Evolutionary conservation across 2,329 filamentous ascomycete species (phyloP).

Genomic region (Aspergillus flavus): DNA sequence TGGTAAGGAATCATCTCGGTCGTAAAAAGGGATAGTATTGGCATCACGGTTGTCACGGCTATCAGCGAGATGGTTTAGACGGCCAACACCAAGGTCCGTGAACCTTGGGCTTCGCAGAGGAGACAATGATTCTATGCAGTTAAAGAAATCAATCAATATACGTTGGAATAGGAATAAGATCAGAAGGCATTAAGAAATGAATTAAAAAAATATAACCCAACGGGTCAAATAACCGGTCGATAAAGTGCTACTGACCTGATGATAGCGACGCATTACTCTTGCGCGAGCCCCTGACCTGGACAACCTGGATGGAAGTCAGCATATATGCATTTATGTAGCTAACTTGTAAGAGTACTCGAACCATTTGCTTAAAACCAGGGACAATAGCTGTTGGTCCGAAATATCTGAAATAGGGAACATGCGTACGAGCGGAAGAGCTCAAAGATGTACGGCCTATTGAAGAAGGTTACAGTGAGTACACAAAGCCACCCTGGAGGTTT

Average conservation of each 20-base stretch:
- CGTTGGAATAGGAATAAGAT: background rate
- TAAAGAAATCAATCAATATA: background rate
- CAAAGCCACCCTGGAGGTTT: background rate
- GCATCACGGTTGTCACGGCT: conserved; percentile 35
- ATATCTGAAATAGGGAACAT: conserved; percentile 85
- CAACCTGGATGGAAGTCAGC: conserved; percentile 57
- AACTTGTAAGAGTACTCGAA: conserved; percentile 40
- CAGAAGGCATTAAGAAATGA: background rate
- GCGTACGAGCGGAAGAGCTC: conserved; percentile 40
- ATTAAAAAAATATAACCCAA: background rate
- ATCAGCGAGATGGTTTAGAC: conserved; percentile 25
- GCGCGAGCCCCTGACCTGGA: conserved; percentile 60
- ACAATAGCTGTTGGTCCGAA: conserved; percentile 91
- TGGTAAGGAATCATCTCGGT: conserved; percentile 68
- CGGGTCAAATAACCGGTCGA: too few relatives aligned
- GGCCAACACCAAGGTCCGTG: conserved; percentile 22
- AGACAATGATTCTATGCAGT: conserved; percentile 36
- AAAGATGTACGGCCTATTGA: conserved; percentile 39
- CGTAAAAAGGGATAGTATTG: conserved; percentile 69
- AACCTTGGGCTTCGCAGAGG: conserved; percentile 39
- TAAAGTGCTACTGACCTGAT: conserved; percentile 33
- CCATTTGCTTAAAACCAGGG: conserved; percentile 91
- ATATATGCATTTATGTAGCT: background rate
- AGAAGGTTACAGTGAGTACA: conserved; percentile 10
- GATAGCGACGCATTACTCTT: conserved; percentile 44